Percentiles rank a stretch among this genome's conserved stretches.
Conservation (phyloP, 495 filamentous ascomycete species). For the Lindgomyces ingoldianus region DNA sequence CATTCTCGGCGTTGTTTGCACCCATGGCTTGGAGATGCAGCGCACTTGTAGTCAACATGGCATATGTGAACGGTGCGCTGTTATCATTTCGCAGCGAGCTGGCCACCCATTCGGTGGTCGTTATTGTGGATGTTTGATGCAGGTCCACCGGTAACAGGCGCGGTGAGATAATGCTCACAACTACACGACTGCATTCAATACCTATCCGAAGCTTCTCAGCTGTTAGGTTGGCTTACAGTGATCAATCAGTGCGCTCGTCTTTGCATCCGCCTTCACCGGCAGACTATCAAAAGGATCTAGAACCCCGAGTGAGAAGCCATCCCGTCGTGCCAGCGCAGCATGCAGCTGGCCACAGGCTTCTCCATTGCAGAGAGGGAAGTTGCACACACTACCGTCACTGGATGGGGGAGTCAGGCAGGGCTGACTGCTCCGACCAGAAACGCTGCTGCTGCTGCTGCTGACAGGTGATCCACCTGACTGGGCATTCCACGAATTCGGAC, state of each 20-base stretch:
- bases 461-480: slow-evolving; percentile 11
- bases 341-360: slow-evolving; percentile 19
- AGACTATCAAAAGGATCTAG: slow-evolving; percentile 31
- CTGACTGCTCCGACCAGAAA: slow-evolving; percentile 4
- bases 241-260: slow-evolving; percentile 22
- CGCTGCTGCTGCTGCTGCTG: slow-evolving; percentile 10
- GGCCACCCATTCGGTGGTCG: slow-evolving; percentile 32
- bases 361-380: slow-evolving; percentile 15
- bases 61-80: slow-evolving; percentile 36
- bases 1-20: slow-evolving; percentile 5
- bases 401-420: slow-evolving; percentile 1
- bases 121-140: slow-evolving; percentile 23
- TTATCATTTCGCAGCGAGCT: slow-evolving; percentile 20
- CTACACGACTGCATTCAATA: slow-evolving; percentile 20
- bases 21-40: slow-evolving; percentile 35
- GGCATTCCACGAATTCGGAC: neutral
- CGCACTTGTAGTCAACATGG: slow-evolving; percentile 30
- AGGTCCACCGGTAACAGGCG: slow-evolving; percentile 36
- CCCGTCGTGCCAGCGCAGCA: slow-evolving; percentile 11
- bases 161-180: slow-evolving; percentile 16
- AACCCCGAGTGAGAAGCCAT: slow-evolving; percentile 21
- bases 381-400: slow-evolving; percentile 9
- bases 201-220: neutral
- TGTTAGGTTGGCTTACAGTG: slow-evolving; percentile 32
- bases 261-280: slow-evolving; percentile 23